Conservation (phyloP, 2,329 filamentous ascomycete genomes). For the Penicillium sp. region DNA sequence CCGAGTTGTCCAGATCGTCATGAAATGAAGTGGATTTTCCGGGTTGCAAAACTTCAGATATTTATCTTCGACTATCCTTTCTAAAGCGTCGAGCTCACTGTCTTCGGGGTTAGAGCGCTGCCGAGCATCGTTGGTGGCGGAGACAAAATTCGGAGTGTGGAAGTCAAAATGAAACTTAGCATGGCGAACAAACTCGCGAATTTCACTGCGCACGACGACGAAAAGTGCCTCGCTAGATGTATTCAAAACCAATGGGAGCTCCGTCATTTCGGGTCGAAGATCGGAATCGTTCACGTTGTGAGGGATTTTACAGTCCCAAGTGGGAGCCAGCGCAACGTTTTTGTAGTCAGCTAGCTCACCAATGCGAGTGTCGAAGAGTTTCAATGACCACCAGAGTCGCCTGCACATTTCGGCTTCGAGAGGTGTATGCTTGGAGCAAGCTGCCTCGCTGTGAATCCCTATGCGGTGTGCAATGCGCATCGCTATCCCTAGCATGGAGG, state of each 20-base stretch:
- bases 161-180: slow-evolving; percentile 47
- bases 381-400: slow-evolving; percentile 70
- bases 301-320: slow-evolving; percentile 46
- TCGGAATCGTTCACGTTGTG: slow-evolving; percentile 46
- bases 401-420: slow-evolving; percentile 69
- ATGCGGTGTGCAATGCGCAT: slow-evolving; percentile 67
- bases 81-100: slow-evolving; percentile 36
- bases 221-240: slow-evolving; percentile 14
- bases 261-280: slow-evolving; percentile 40
- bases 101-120: slow-evolving; percentile 18
- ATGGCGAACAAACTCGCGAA: slow-evolving; percentile 15
- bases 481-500: slow-evolving; percentile 63
- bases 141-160: slow-evolving; percentile 41
- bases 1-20: slow-evolving; percentile 49
- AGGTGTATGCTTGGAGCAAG: slow-evolving; percentile 44
- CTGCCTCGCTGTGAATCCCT: slow-evolving; percentile 65
- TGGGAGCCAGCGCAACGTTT: slow-evolving; percentile 36
- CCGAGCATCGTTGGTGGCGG: slow-evolving; percentile 26
- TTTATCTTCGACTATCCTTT: slow-evolving; percentile 45
- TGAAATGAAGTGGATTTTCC: slow-evolving; percentile 47
- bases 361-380: slow-evolving; percentile 66
- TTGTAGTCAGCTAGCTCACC: slow-evolving; percentile 62
- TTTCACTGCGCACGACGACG: slow-evolving; percentile 9
- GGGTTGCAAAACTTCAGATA: slow-evolving; percentile 45
- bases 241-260: slow-evolving; percentile 11